Percentiles rank a stretch among this genome's conserved stretches.
phyloP scores from a whole-genome alignment of 768 basidiomycete genomes.

The Strobilomyces echinocephalus region DNA sequence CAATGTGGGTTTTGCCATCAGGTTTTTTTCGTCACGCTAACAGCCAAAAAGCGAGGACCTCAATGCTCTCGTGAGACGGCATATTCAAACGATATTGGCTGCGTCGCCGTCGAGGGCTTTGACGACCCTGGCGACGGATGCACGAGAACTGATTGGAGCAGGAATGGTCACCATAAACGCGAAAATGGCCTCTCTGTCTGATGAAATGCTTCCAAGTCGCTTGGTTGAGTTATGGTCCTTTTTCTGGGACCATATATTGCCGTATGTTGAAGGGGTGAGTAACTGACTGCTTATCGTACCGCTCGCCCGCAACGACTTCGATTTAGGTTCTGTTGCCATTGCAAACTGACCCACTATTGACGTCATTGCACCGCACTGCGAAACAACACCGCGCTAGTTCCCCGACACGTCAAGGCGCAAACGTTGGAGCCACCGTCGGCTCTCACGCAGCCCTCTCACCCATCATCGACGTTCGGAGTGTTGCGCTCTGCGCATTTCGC shows the following conservation, averaged over 20 bases:
- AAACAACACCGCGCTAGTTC: constrained; percentile 52
- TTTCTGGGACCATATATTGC: constrained; percentile 87
- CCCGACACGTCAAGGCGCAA: constrained; percentile 47
- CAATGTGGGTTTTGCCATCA: constrained; percentile 54
- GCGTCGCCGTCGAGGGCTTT: constrained; percentile 72
- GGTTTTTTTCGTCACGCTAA: constrained; percentile 7
- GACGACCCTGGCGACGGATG: constrained; percentile 68
- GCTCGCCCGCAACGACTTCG: constrained; percentile 21
- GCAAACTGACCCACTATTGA: constrained; percentile 58
- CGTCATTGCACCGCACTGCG: constrained; percentile 61
- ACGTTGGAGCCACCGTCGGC: constrained; percentile 30
- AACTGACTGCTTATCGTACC: background rate
- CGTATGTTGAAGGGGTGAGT: constrained; percentile 81
- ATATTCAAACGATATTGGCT: constrained; percentile 70
- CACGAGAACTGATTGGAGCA: constrained; percentile 74
- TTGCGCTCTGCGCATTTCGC: constrained; percentile 76
- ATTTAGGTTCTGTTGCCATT: constrained; percentile 54
- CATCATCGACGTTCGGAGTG: constrained; percentile 74
- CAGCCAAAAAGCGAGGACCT: constrained; percentile 69
- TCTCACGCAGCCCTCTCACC: constrained; percentile 33
- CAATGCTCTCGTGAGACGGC: constrained; percentile 73
- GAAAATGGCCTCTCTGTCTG: constrained; percentile 71
- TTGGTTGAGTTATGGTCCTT: constrained; percentile 90
- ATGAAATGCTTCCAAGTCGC: constrained; percentile 69
- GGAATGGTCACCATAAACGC: constrained; percentile 93